These are phyloP conservation scores for Chaetomium sp. DNA, from an alignment of 2,329 filamentous ascomycete genomes.

Conservation along the genomic window DNA sequence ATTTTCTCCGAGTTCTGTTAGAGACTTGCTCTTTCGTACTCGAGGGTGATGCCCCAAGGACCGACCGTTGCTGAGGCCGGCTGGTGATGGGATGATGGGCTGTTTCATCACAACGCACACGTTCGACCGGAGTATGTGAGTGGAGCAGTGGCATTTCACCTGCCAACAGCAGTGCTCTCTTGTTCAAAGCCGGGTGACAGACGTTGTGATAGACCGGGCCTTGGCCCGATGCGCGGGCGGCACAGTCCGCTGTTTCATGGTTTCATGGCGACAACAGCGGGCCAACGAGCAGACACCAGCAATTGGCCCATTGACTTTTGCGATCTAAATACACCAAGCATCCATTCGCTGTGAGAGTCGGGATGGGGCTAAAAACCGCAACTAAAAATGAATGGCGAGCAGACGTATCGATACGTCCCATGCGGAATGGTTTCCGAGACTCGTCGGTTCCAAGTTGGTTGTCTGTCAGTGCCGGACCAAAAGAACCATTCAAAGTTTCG, in stretches of 20 bases:
- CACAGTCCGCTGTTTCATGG: conserved; percentile 19
- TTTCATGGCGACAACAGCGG: conserved; percentile 12
- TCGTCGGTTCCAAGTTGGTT: background rate
- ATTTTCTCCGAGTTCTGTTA: background rate
- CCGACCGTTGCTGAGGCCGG: background rate
- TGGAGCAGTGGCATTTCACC: background rate
- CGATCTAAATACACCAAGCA: background rate
- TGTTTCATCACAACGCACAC: conserved; percentile 1
- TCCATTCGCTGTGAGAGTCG: background rate
- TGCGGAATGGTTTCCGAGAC: background rate
- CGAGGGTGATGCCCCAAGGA: background rate
- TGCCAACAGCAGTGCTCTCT: background rate
- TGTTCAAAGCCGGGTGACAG: background rate
- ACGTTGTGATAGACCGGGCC: conserved; percentile 1
- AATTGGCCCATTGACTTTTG: background rate
- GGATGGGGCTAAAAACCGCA: background rate
- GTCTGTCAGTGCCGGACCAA: background rate
- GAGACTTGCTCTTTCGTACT: background rate
- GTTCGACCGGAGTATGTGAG: background rate
- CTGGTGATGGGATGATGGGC: background rate
- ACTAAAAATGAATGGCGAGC: background rate
- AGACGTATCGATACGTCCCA: background rate
- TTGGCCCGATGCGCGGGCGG: conserved; percentile 21
- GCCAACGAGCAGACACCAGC: conserved; percentile 2
- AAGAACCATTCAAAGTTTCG: background rate